Evolutionary conservation across 257 asterid genomes (phyloP).

Genomic region (Lantana camara): DNA sequence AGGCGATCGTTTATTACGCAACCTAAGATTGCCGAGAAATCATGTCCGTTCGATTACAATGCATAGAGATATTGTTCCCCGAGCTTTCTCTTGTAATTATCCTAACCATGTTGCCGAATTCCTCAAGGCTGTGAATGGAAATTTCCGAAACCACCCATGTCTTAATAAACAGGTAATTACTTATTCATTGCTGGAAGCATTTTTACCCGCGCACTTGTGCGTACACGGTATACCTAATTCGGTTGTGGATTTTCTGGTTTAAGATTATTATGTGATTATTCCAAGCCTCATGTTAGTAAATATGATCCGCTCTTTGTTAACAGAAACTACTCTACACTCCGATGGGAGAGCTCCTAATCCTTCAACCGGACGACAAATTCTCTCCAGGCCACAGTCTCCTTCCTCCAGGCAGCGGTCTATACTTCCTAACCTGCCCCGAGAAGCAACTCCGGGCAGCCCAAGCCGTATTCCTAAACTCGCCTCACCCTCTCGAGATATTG

Average conservation of each 20-base stretch:
- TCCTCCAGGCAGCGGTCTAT: neutral
- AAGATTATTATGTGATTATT: too few species aligned
- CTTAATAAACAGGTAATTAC: neutral
- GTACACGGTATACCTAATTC: too few species aligned
- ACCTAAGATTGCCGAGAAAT: neutral
- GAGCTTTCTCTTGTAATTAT: slow-evolving; percentile 1
- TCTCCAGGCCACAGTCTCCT: neutral
- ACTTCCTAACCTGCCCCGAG: neutral
- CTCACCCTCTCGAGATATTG: slow-evolving; percentile 1
- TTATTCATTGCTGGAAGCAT: too few species aligned
- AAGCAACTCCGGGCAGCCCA: neutral
- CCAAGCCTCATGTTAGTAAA: neutral
- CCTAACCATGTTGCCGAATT: neutral
- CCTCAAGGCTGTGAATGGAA: neutral
- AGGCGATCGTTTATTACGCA: neutral
- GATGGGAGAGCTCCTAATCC: neutral
- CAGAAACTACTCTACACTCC: neutral
- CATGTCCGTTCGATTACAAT: neutral
- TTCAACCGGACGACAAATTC: neutral
- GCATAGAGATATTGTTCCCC: neutral
- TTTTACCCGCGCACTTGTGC: too few species aligned
- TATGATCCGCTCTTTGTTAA: neutral
- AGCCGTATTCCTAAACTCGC: neutral
- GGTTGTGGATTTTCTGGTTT: too few species aligned
- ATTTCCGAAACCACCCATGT: neutral